Evolutionary conservation across 257 asterid species (phyloP).

Genomic region (Ophiorrhiza pumila): DNA sequence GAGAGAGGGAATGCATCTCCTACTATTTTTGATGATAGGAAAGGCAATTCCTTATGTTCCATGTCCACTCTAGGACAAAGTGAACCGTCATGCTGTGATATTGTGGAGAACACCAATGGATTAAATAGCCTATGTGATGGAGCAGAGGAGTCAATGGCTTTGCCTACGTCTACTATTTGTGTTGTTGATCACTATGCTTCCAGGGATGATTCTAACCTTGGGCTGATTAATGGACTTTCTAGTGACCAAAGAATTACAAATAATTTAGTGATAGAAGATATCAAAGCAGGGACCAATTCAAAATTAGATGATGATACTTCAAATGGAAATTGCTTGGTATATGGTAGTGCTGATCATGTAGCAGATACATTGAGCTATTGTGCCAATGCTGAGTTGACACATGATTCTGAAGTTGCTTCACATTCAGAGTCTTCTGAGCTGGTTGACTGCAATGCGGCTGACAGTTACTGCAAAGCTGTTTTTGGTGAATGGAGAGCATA

Average conservation of each 20-base stretch:
- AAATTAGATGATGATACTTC: conserved; percentile 29
- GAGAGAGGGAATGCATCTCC: conserved; percentile 35
- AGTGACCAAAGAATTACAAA: conserved; percentile 20
- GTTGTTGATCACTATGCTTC: conserved; percentile 24
- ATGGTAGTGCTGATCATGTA: conserved; percentile 31
- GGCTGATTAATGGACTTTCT: conserved; percentile 20
- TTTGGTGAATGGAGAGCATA: conserved; percentile 51
- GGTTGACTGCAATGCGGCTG: conserved; percentile 16
- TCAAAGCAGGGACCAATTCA: conserved; percentile 15
- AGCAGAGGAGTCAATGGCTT: conserved; percentile 33
- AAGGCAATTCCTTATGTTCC: conserved; percentile 18
- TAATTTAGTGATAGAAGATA: conserved; percentile 16
- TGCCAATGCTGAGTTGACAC: conserved; percentile 22
- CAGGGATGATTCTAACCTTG: conserved; percentile 28
- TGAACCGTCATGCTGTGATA: conserved; percentile 31
- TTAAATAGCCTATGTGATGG: conserved; percentile 30
- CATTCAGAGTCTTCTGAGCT: conserved; percentile 22
- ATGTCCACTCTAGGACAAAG: conserved; percentile 25
- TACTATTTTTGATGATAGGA: conserved; percentile 24
- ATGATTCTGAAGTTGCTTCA: conserved; percentile 23
- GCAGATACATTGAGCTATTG: conserved; percentile 22
- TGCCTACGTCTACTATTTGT: conserved; percentile 26
- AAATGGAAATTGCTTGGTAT: conserved; percentile 38
- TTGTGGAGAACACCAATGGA: conserved; percentile 22
- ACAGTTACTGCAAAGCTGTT: conserved; percentile 17